phyloP scores from a whole-genome alignment of 805 yeast genomes.

The Saturnispora diversa region DNA sequence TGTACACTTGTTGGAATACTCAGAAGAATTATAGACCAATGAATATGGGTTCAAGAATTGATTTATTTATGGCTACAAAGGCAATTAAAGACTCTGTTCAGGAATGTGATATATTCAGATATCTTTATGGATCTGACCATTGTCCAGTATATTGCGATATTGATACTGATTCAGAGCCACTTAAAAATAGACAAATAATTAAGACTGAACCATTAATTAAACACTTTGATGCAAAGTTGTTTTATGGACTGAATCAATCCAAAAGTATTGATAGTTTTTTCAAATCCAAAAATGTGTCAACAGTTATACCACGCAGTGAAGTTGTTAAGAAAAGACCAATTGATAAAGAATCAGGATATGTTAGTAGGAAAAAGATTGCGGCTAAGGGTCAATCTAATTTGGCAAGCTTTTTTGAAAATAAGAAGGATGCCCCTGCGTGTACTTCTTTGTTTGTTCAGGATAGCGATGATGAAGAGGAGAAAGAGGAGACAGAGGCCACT shows the following conservation, averaged over 20 bases:
- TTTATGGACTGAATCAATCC: constrained; percentile 33
- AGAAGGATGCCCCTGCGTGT: background rate
- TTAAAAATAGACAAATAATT: background rate
- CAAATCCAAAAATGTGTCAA: constrained; percentile 9
- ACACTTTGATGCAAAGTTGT: constrained; percentile 46
- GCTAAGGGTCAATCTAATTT: constrained; percentile 14
- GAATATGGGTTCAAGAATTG: constrained; percentile 85
- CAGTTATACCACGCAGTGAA: background rate
- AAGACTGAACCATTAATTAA: constrained; percentile 16
- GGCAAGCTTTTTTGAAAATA: background rate
- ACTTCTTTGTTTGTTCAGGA: constrained; percentile 15
- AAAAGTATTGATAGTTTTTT: constrained; percentile 29
- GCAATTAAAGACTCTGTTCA: constrained; percentile 34
- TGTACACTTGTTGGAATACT: constrained; percentile 93
- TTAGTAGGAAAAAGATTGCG: constrained; percentile 18
- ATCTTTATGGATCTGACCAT: constrained; percentile 82
- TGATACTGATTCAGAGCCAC: constrained; percentile 15
- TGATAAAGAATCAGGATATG: constrained; percentile 8
- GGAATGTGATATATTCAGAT: constrained; percentile 47
- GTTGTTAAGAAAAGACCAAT: constrained; percentile 9
- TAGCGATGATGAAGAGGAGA: constrained; percentile 12
- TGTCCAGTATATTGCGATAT: constrained; percentile 83
- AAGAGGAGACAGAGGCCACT: background rate
- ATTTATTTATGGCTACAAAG: constrained; percentile 52
- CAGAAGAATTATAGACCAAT: constrained; percentile 65